Evolutionary conservation across 108 stramenopile genomes (phyloP).

Genomic region (Cyclotella cryptica): DNA sequence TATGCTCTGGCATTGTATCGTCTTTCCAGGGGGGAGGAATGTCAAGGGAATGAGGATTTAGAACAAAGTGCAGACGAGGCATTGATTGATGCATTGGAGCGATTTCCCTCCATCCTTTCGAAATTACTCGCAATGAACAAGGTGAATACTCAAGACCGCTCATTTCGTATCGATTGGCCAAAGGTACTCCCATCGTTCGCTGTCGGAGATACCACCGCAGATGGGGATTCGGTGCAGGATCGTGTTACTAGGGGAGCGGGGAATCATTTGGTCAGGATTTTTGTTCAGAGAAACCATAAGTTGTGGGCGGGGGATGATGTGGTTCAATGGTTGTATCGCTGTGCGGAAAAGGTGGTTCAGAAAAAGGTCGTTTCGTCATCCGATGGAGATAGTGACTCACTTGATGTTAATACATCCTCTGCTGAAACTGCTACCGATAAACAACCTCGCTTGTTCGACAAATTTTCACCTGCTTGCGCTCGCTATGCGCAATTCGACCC

Average conservation of each 20-base stretch:
- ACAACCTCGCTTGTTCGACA: slow-evolving; percentile 16
- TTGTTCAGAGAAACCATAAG: slow-evolving; percentile 44
- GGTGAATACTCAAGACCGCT: slow-evolving; percentile 37
- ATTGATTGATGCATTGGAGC: slow-evolving; percentile 29
- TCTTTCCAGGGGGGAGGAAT: slow-evolving; percentile 30
- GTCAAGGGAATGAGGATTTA: slow-evolving; percentile 1
- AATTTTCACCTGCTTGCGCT: slow-evolving; percentile 57
- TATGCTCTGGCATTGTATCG: slow-evolving; percentile 83
- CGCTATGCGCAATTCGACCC: slow-evolving; percentile 74
- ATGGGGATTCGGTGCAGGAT: slow-evolving; percentile 16
- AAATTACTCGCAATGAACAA: slow-evolving; percentile 52
- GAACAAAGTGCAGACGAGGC: slow-evolving; percentile 46
- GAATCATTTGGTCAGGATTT: slow-evolving; percentile 46
- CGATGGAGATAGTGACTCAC: not conserved
- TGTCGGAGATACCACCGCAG: slow-evolving; percentile 7
- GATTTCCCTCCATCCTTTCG: slow-evolving; percentile 41
- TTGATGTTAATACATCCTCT: not conserved
- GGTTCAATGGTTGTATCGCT: slow-evolving; percentile 45
- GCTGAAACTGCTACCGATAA: not conserved
- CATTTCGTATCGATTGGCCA: slow-evolving; percentile 57
- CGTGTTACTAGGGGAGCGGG: slow-evolving; percentile 29
- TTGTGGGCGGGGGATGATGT: slow-evolving; percentile 50
- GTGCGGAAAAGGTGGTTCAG: slow-evolving; percentile 28
- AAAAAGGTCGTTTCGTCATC: not conserved
- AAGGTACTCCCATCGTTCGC: slow-evolving; percentile 22